Evolutionary conservation across 176 grass and related monocot species (phyloP).

Genomic region (Poa annua): DNA sequence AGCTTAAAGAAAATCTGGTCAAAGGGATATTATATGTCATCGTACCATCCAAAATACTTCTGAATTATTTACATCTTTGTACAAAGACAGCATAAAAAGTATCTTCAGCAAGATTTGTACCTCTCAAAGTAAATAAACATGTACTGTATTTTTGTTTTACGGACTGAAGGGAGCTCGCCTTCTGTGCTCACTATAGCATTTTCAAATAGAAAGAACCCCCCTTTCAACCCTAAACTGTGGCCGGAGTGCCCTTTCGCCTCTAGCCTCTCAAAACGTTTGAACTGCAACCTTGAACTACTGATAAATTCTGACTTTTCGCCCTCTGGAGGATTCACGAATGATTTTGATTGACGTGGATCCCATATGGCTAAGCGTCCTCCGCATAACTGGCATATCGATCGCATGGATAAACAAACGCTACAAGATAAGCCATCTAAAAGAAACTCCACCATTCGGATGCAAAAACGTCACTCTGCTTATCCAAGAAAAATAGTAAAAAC

Average conservation of each 20-base stretch:
- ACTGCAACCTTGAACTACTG: not conserved
- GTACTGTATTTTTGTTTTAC: not conserved
- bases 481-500: not conserved
- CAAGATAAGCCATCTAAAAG: not conserved
- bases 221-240: not conserved
- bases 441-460: not conserved
- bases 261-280: not conserved
- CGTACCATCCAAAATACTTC: slow-evolving; percentile 7
- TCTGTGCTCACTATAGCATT: not conserved
- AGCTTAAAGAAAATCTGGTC: not conserved
- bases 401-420: not conserved
- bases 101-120: not conserved
- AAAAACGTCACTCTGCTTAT: not conserved
- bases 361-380: not conserved
- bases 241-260: not conserved
- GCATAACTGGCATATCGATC: not conserved
- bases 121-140: not conserved
- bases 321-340: not conserved
- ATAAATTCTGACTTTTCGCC: not conserved
- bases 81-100: not conserved
- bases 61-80: not conserved
- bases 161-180: not conserved
- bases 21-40: not conserved
- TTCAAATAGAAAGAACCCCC: not conserved
- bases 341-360: not conserved